These are phyloP conservation scores for Chimonanthus praecox DNA, from an alignment of 164 flowering plant genomes.

Conservation along the genomic window DNA sequence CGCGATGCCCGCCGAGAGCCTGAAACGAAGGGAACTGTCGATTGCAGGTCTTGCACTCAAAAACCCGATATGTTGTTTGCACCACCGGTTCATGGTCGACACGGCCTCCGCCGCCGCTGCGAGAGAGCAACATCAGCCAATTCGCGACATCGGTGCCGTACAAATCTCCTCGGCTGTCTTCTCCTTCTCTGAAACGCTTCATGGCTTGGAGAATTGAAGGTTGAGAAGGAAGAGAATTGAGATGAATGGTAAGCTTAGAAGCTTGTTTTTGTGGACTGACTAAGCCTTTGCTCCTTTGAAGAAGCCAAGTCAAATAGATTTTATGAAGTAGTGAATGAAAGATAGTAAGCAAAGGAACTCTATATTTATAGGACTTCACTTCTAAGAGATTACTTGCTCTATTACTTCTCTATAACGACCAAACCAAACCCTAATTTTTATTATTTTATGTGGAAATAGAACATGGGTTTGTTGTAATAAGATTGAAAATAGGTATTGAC, in stretches of 20 bases:
- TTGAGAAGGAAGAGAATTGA: background rate
- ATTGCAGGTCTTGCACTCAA: conserved; percentile 84
- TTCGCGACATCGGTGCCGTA: conserved; percentile 46
- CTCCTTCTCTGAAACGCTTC: conserved; percentile 26
- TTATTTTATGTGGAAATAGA: background rate
- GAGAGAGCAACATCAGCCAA: conserved; percentile 56
- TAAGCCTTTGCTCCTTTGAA: background rate
- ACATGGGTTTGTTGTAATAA: background rate
- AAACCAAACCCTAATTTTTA: background rate
- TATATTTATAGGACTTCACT: background rate
- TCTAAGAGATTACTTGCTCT: background rate
- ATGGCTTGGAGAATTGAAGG: background rate
- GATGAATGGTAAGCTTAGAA: background rate
- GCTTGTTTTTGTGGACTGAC: background rate
- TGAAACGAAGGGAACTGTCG: conserved; percentile 78
- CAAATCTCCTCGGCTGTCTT: conserved; percentile 16
- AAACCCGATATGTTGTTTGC: conserved; percentile 30
- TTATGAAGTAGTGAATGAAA: background rate
- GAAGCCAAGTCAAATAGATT: background rate
- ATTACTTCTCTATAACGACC: background rate
- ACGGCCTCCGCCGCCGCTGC: background rate
- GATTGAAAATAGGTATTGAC: background rate
- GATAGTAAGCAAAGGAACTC: background rate
- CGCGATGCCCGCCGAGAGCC: conserved; percentile 86
- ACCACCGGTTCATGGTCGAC: background rate